Evolutionary conservation across 106 monocot genomes (phyloP), one percentile per base, ranked within the genome.

Genomic region (Platanthera zijinensis): DNA sequence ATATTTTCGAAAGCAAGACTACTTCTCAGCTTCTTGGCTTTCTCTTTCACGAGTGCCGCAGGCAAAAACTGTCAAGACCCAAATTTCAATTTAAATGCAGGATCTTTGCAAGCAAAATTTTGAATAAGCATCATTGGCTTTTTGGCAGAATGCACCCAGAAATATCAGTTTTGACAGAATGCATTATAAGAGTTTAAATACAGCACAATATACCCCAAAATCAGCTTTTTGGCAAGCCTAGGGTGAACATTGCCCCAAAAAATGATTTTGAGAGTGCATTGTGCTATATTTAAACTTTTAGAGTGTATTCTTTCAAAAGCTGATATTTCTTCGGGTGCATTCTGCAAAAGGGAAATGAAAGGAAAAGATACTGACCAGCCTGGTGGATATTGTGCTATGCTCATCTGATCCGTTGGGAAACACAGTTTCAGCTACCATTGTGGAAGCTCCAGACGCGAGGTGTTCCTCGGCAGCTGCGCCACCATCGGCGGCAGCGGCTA

Each of bases 401-500:
- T 87, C 82, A 50, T 80, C 87, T 1, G 50, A 7, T 9, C 80
- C 62, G 30, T 80, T 86, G 51, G 93, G 91, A 69, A 84, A 93
- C 10, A 93, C 57, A 11, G 96, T 89, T 74, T 97, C 87, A 13
- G 91, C 77, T 39, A 93, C 91, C 96, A 97, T 97, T 25, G 89
- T 89, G 56, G 80, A 71, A 8, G 82, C 57, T 9, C 87, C 93
- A 22, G 82, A 57, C 17, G 84, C 54, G 74, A 97, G 82, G 78
- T 97, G 91, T 81, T 89, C 91, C 6, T 89, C 84, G 10, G 96
- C 93, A 4, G 87, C 74, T 0, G 76, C 82, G 6, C 96, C 96
- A 22, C 96, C 96, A 28, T 97, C 96, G 12, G 93, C 89, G 48
- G 96, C 93, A 5, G 96, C 93, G 28, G 96, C 93, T 1, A 89